Evolutionary conservation across 257 asterid species (phyloP), one percentile per base, ranked within the genome.

Genomic region (Solanum chiquidenum): DNA sequence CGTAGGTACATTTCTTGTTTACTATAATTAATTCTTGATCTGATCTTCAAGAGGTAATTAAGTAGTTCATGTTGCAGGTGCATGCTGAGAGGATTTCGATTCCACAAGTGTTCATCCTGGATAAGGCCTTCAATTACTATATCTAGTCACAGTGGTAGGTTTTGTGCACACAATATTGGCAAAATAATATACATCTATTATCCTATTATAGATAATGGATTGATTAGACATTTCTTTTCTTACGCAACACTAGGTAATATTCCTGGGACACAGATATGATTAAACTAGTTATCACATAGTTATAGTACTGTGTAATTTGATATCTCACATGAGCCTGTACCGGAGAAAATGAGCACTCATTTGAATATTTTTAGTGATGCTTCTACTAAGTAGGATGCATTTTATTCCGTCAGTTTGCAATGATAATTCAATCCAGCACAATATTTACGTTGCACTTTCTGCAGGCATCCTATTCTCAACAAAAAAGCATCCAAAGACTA

Each of bases 21-120:
- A 80, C 86, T 84, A 85, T 90, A 88, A 83, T 87, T 87, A 85
- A 86, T 85, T 90, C 85, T 88, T 87, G 82, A 58, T 86, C 86
- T 83, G 85, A 80, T 88, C 86, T 89, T 69, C 31, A 52, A n/a
- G 55, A 74, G 52, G 90, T 74, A 90, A 90, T 86, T 91, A 87
- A 91, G 82, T 33, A 80, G 49, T 68, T 66, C 34, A 71, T 83
- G 60, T 89, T 35, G 82, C 94, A 97, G 99, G 92, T 97, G 99
- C 94, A 97, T 97, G 99, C 93, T 97, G 88, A 93, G 99, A 91
- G 99, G 99, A 88, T 97, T 97, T 90, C 95, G 95, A 89, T 92
- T 97, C 84, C 98, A 93, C 91, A 92, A 92, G 31, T 97, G 99
- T 89, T 97, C 98, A 8, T 95, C 94, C 91, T 95, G 99, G 99